Evolutionary conservation across 148 eudicot species (phyloP).

Genomic region (Arbutus unedo): DNA sequence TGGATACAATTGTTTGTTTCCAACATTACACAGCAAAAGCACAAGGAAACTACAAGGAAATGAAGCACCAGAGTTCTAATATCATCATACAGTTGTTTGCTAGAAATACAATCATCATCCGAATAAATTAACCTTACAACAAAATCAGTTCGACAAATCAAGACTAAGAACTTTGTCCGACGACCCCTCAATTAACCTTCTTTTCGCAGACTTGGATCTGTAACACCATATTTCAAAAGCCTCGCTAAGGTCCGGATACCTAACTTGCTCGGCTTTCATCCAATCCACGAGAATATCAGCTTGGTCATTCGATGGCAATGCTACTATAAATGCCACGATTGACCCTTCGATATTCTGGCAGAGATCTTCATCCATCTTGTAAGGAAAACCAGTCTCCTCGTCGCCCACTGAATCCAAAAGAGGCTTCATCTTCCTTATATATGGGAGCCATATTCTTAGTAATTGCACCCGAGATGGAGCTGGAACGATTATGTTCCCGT

Average conservation of each 20-base stretch:
- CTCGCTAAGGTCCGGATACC: constrained; percentile 78
- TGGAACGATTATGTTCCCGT: constrained; percentile 70
- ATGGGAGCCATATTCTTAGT: constrained; percentile 73
- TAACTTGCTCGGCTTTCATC: constrained; percentile 62
- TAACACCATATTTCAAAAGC: constrained; percentile 93
- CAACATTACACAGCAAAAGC: not conserved
- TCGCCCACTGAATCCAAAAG: constrained; percentile 46
- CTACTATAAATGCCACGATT: constrained; percentile 58
- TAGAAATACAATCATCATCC: not conserved
- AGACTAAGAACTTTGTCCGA: constrained; percentile 41
- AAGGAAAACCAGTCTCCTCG: constrained; percentile 34
- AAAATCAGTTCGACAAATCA: constrained; percentile 40
- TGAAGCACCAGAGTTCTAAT: not conserved
- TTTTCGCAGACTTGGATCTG: constrained; percentile 74
- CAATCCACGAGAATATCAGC: constrained; percentile 75
- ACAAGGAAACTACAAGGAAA: not conserved
- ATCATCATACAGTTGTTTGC: not conserved
- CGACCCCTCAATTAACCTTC: constrained; percentile 57
- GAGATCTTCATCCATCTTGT: constrained; percentile 76
- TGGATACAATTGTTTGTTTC: not conserved
- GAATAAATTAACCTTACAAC: constrained; percentile 6
- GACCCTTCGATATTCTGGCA: constrained; percentile 77
- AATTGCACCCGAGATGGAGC: constrained; percentile 45
- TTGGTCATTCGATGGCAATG: constrained; percentile 83
- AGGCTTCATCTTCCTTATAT: constrained; percentile 67